phyloP scores from a whole-genome alignment of 495 filamentous ascomycete genomes.

The Neurospora pannonica region DNA sequence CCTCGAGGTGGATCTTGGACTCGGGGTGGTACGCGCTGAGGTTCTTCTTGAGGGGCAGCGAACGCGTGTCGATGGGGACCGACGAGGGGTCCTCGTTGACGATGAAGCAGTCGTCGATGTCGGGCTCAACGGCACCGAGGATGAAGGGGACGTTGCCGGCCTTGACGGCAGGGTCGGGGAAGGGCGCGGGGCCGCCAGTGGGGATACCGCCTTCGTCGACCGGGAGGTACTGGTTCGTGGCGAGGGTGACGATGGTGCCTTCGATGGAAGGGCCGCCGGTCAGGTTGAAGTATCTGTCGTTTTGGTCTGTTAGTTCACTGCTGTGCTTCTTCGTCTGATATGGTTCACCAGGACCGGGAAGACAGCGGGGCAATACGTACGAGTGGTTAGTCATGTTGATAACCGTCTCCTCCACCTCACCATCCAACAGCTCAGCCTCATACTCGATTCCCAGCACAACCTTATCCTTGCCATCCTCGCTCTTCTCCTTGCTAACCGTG shows the following conservation, averaged over 20 bases:
- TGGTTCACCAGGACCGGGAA: too few relatives aligned
- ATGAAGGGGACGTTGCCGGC: conserved; percentile 59
- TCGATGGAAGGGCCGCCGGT: conserved; percentile 55
- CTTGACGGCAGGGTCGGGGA: conserved; percentile 46
- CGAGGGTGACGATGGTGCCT: conserved; percentile 64
- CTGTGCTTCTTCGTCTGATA: too few relatives aligned
- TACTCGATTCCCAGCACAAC: conserved; percentile 75
- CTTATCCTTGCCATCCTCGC: conserved; percentile 46
- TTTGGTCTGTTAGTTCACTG: too few relatives aligned
- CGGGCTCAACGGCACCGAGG: conserved; percentile 54
- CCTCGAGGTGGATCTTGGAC: conserved; percentile 69
- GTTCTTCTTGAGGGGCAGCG: conserved; percentile 49
- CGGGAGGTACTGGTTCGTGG: conserved; percentile 63
- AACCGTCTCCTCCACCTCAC: conserved; percentile 67
- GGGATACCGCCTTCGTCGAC: conserved; percentile 64
- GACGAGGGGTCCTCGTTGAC: conserved; percentile 49
- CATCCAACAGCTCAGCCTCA: conserved; percentile 70
- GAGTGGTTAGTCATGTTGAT: conserved; percentile 93
- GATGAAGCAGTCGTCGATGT: conserved; percentile 88
- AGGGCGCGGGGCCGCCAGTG: conserved; percentile 40
- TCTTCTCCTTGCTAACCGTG: conserved; percentile 53
- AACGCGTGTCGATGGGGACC: conserved; percentile 71
- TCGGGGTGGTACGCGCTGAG: conserved; percentile 60
- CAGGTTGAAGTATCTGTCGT: conserved; percentile 92
- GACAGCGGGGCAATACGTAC: conserved; percentile 34